Evolutionary conservation across 1,284 basidiomycete genomes (phyloP).

Genomic region (Puccinia polysora): DNA sequence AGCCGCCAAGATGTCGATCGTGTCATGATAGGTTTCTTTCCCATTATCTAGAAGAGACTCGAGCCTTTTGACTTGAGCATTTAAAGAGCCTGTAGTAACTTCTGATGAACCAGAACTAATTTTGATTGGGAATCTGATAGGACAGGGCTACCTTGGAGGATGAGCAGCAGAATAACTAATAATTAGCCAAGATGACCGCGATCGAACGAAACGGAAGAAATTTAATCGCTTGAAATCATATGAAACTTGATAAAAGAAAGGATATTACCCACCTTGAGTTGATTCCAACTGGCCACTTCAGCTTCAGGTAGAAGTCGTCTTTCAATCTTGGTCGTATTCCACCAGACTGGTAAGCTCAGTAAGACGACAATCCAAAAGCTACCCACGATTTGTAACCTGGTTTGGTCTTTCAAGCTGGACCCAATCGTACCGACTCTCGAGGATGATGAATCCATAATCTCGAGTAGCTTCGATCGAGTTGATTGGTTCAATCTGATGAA

Average conservation of each 20-base stretch:
- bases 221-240: no score
- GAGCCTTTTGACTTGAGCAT: background rate
- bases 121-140: constrained; percentile 8
- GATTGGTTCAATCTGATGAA: no score
- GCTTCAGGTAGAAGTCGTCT: constrained; percentile 67
- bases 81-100: background rate
- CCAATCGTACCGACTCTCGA: no score
- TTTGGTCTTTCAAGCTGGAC: no score
- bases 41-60: background rate
- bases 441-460: no score
- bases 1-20: constrained; percentile 10
- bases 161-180: no score
- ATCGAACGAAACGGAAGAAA: no score
- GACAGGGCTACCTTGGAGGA: constrained; percentile 5
- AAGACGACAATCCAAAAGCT: constrained; percentile 68
- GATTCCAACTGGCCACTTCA: constrained; percentile 59
- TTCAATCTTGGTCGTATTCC: constrained; percentile 77
- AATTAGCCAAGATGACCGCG: no score
- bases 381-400: background rate
- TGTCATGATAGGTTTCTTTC: no score
- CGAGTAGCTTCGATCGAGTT: no score
- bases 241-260: no score
- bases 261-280: constrained; percentile 19
- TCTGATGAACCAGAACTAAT: background rate
- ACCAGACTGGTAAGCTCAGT: constrained; percentile 76